Evolutionary conservation across 768 basidiomycete genomes (phyloP), one percentile per base, ranked within the genome.

Genomic region (Rhodotorula toruloides): DNA sequence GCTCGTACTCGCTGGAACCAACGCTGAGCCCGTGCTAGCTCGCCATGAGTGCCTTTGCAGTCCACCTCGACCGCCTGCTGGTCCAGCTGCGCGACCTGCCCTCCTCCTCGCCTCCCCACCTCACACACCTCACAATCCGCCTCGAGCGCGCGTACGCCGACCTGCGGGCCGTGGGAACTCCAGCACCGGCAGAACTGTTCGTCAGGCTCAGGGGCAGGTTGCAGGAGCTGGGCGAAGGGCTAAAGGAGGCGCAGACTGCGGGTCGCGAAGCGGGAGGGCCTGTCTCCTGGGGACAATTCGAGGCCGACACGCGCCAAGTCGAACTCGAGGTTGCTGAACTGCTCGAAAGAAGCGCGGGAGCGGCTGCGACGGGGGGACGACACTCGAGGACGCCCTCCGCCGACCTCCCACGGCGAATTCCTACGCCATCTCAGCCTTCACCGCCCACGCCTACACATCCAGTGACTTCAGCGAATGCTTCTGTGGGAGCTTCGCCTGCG

Each of bases 401-500:
- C 58, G 37, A 44, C 43, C 36, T 46, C 27, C 31, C 50, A 13
- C 53, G 40, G 6, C 52, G 48, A 6, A 31, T 48, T 22, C 31
- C 48, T 36, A 19, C 54, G 4, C 17, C 37, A 21, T 31, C 22
- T 14, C 44, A 22, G 11, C 12, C 43, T 40, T 50, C 12, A 6
- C 32, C 21, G 22, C 63, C 29, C 12, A 49, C 17, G 29, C 52
- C 22, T 17, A 39, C 32, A 14, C 60, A 2, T 1, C 50, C 43
- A 16, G 36, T 58, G 43, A 27, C 27, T 43, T 63, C 39, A 57
- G 54, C 58, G n/a, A 54, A 22, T 56, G 49, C 29, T 48, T 49
- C 22, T 25, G n/a, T n/a, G n/a, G n/a, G n/a, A n/a, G n/a, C n/a
- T n/a, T n/a, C n/a, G n/a, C n/a, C n/a, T n/a, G n/a, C n/a, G n/a